A percentile compares a stretch with the other conserved stretches of the same genome.
phyloP scores from a whole-genome alignment of 345 rosid species.

The Cardamine chenopodiifolia region DNA sequence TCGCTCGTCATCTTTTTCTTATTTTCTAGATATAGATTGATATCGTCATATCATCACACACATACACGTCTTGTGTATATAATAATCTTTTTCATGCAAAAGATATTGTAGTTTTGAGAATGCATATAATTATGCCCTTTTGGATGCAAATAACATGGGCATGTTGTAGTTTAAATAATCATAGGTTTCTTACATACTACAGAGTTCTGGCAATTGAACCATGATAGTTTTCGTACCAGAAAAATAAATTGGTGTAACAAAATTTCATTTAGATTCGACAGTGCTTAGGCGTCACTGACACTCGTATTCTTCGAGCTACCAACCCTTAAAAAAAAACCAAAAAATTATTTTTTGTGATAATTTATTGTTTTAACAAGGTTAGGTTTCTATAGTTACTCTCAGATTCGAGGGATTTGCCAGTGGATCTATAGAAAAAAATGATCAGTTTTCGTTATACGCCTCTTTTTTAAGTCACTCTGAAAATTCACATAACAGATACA shows the following conservation, averaged over 20 bases:
- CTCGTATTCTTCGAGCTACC: not conserved
- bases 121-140: constrained; percentile 6
- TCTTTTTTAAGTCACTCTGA: not conserved
- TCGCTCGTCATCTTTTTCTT: not conserved
- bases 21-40: constrained; percentile 9
- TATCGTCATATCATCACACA: constrained; percentile 8
- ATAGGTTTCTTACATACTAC: not conserved
- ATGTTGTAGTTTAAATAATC: not conserved
- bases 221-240: too few relatives aligned
- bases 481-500: not conserved
- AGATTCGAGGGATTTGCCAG: not conserved
- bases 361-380: not conserved
- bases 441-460: too few relatives aligned
- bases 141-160: constrained; percentile 15
- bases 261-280: not conserved
- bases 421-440: not conserved
- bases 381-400: not conserved
- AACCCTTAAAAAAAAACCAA: not conserved
- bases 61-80: constrained; percentile 7
- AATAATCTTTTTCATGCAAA: constrained; percentile 10
- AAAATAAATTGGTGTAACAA: too few relatives aligned
- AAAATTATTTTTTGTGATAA: not conserved
- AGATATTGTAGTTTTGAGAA: constrained; percentile 9
- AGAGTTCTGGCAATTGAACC: constrained; percentile 19
- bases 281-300: not conserved